Base-by-base conservation (phyloP, 1,284 basidiomycete species). In the Ustilago bromivora region DNA sequence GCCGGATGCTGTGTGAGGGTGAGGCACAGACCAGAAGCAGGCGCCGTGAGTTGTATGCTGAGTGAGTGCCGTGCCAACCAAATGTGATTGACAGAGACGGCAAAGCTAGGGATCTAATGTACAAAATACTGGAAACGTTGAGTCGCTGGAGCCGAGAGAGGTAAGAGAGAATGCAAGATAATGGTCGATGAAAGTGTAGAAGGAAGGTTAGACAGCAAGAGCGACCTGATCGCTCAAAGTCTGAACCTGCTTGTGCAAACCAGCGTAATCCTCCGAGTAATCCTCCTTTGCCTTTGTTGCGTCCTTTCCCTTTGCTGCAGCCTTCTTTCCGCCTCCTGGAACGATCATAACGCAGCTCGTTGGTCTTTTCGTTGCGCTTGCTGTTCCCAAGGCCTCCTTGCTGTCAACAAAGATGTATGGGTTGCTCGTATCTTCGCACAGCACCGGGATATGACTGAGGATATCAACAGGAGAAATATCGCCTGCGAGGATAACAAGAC, bases 391-490 rank as follows among this genome's bases (percentile, higher is more conserved):
- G 83, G 81, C 80, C 47, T 98, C 96, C 88, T 87, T 87, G 52
- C 81, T 82, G n/a, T 68, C 36, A 4, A 87, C 87, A 51, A 86
- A 90, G 71, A 96, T 90, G 87, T 98, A 99, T 17, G 96, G 96
- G 84, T 98, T 93, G 57, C 92, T 90, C 7, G 94, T 93, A 87
- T 99, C 97, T 88, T 99, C 97, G 66, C 94, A 93, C 82, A 99
- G 89, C 36, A 98, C 89, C 15, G 97, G 97, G 63, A 99, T 90
- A 88, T 99, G 97, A 28, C 95, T 96, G 81, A 99, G 93, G 80
- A 99, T 98, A 87, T 99, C 97, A 82, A 99, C 93, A 31, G 97
- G 97, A 56, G 93, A 96, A 85, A 99, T 99, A 87, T 99, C 97
- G 49, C 93, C 96, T 5, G 97, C 97, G 65, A 99, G 91, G 64